Evolutionary conservation across 495 filamentous ascomycete species (phyloP).

Genomic region (Haplographium delicatum): DNA sequence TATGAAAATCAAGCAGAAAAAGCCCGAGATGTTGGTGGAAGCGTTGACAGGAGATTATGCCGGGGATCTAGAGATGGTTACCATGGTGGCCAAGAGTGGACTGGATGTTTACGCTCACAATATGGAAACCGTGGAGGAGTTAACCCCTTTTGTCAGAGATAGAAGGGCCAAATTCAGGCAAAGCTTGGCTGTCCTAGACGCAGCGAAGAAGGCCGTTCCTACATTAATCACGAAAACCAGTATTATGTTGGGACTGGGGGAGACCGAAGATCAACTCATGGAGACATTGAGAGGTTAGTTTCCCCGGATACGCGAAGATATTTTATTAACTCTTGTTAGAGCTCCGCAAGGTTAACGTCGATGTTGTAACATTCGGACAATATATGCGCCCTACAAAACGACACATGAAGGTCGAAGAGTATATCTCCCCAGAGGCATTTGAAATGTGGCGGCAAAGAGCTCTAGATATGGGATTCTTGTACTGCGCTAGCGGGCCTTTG

Average conservation of each 20-base stretch:
- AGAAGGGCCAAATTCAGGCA: slow-evolving; percentile 86
- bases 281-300: slow-evolving; percentile 61
- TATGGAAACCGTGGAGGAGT: slow-evolving; percentile 85
- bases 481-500: slow-evolving; percentile 88
- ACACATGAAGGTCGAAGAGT: slow-evolving; percentile 93
- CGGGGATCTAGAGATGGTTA: slow-evolving; percentile 79
- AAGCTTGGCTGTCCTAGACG: slow-evolving; percentile 71
- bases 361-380: slow-evolving; percentile 96
- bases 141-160: slow-evolving; percentile 87
- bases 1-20: slow-evolving; percentile 86
- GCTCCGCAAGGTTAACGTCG: slow-evolving; percentile 71
- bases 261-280: slow-evolving; percentile 86
- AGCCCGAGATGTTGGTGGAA: slow-evolving; percentile 82
- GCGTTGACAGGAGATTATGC: slow-evolving; percentile 87
- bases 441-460: slow-evolving; percentile 88
- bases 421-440: slow-evolving; percentile 84
- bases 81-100: slow-evolving; percentile 75
- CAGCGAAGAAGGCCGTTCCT: slow-evolving; percentile 69
- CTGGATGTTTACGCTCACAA: slow-evolving; percentile 97
- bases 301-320: not conserved
- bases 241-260: slow-evolving; percentile 92
- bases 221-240: slow-evolving; percentile 93
- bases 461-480: slow-evolving; percentile 92
- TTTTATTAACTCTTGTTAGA: slow-evolving; percentile 39
- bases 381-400: slow-evolving; percentile 99